Conservation (phyloP, 805 yeast genomes). For the Zygosaccharomyces siamensis region DNA sequence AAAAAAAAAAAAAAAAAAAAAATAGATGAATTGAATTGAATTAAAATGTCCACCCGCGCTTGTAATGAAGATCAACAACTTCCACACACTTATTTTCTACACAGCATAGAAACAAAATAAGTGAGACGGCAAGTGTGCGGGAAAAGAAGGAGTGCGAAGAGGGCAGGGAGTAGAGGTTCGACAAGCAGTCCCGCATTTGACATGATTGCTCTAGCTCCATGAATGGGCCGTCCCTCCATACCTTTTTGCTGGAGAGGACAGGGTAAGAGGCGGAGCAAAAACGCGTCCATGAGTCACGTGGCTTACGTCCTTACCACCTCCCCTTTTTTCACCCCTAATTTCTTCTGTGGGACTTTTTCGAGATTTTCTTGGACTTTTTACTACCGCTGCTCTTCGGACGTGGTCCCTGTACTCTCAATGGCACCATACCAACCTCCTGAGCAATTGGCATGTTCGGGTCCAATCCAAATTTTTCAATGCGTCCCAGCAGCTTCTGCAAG, state of each 20-base stretch:
- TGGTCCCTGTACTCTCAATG: slow-evolving; percentile 19
- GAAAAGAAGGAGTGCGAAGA: not conserved
- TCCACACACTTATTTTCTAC: not conserved
- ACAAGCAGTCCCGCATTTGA: not conserved
- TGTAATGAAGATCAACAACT: not conserved
- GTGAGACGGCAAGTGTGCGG: not conserved
- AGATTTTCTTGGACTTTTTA: slow-evolving; percentile 1
- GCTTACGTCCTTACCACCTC: not conserved
- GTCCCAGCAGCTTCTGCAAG: slow-evolving; percentile 45
- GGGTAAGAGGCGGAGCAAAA: not conserved
- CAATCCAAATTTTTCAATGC: slow-evolving; percentile 78
- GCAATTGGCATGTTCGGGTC: slow-evolving; percentile 63
- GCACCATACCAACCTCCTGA: slow-evolving; percentile 55
- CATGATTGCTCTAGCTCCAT: not conserved
- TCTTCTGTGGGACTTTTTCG: not conserved
- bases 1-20: no score
- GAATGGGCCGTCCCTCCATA: not conserved
- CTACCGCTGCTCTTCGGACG: slow-evolving; percentile 6
- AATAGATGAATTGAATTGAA: no score
- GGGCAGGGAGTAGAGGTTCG: not conserved
- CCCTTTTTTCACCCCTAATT: not conserved
- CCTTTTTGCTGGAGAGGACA: not conserved
- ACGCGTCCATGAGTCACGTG: not conserved
- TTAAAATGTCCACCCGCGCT: no score
- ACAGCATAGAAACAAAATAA: not conserved